A percentile compares a stretch with the other conserved stretches of the same genome.
Evolutionary conservation across 78 protist genomes (phyloP).

Genomic region (Dictyostelium firmibasis): DNA sequence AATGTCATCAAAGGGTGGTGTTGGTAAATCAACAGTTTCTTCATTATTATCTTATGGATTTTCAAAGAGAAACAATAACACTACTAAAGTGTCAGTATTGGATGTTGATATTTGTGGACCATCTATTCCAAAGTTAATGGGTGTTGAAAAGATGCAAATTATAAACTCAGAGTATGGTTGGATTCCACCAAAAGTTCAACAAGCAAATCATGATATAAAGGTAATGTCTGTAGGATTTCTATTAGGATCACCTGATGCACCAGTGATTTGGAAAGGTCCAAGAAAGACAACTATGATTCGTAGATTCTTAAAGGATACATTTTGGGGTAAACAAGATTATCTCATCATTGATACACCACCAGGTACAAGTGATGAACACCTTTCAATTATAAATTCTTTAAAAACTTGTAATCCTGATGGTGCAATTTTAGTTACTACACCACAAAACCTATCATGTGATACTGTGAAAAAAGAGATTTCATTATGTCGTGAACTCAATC

Average conservation of each 20-base stretch:
- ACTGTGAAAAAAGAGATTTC: slow-evolving; percentile 72
- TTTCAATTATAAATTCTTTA: slow-evolving; percentile 45
- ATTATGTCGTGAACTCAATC: slow-evolving; percentile 33
- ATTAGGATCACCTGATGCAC: not conserved
- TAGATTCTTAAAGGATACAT: slow-evolving; percentile 69
- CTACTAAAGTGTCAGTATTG: slow-evolving; percentile 93
- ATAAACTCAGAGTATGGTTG: slow-evolving; percentile 69
- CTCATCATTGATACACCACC: slow-evolving; percentile 81
- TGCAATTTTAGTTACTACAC: slow-evolving; percentile 72
- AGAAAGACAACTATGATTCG: slow-evolving; percentile 69
- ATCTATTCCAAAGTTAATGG: slow-evolving; percentile 92
- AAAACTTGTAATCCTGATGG: slow-evolving; percentile 59
- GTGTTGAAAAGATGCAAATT: slow-evolving; percentile 77
- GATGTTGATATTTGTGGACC: slow-evolving; percentile 99
- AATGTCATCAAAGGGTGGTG: slow-evolving; percentile 99
- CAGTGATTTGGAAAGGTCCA: slow-evolving; percentile 83
- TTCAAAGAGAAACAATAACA: not conserved
- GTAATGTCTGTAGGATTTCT: slow-evolving; percentile 76
- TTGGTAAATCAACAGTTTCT: slow-evolving; percentile 58
- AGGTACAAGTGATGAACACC: slow-evolving; percentile 82
- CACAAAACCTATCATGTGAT: slow-evolving; percentile 46
- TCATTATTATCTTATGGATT: slow-evolving; percentile 33
- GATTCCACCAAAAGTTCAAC: slow-evolving; percentile 50
- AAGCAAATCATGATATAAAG: slow-evolving; percentile 22
- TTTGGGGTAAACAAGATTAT: slow-evolving; percentile 79